A percentile compares a stretch with the other conserved stretches of the same genome.
Evolutionary conservation across 129 eudicot genomes (phyloP).

Genomic region (Calendula officinalis): DNA sequence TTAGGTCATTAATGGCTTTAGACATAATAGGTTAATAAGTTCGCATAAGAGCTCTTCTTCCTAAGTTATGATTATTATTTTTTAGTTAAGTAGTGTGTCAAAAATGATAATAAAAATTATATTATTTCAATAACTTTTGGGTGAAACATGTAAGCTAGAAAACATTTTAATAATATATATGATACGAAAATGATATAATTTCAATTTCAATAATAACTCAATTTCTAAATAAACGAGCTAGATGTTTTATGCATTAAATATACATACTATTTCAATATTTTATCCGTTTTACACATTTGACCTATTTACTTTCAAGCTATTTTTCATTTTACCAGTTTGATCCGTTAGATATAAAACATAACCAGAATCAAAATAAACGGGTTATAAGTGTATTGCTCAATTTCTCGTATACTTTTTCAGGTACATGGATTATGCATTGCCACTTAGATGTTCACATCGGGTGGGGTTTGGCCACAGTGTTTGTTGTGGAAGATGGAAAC

Average conservation of each 20-base stretch:
- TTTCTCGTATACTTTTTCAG: conserved; percentile 30
- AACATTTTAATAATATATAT: too few relatives aligned
- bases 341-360: not conserved
- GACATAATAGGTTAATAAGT: too few relatives aligned
- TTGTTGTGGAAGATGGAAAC: conserved; percentile 76
- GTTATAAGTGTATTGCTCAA: not conserved
- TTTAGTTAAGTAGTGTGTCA: not conserved
- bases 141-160: too few relatives aligned
- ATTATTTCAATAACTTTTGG: not conserved
- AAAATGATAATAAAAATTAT: not conserved
- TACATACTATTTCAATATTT: not conserved
- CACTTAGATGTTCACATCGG: conserved; percentile 92
- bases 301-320: not conserved
- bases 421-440: conserved; percentile 93
- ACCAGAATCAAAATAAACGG: not conserved
- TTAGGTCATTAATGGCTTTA: too few relatives aligned
- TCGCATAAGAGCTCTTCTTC: too few relatives aligned
- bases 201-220: not conserved
- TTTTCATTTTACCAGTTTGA: not conserved
- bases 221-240: not conserved
- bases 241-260: not conserved
- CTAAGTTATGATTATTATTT: too few relatives aligned
- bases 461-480: conserved; percentile 90
- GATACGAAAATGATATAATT: not conserved
- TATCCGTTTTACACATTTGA: not conserved